Base-by-base conservation (phyloP, 805 yeast species). In the Zygoascus tannicola region DNA sequence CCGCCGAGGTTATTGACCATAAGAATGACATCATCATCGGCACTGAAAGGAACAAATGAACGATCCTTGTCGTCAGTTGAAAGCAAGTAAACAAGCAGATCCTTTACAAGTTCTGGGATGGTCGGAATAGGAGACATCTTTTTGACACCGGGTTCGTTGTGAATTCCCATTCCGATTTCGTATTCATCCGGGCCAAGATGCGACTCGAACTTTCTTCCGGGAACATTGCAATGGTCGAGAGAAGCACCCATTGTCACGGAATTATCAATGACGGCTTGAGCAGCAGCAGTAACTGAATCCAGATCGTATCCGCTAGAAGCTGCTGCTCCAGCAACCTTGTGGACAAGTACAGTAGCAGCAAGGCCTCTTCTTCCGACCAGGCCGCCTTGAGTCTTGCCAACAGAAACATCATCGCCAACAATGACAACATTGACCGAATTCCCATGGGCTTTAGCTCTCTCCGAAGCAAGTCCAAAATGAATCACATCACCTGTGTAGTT, bases 131-230 rank as follows among this genome's bases (percentile, higher is more conserved):
- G 81, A 22, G 69, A 64, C 32, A 75, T 57, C 49, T 76, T 74
- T 56, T 73, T 69, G 46, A 79, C 79, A 49, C 97, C 97, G 0
- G 95, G 92, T 61, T 88, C 97, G 56, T 88, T 88, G 64, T 88
- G 97, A 48, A 88, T 88, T 37, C 97, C 97, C 79, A 88, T 81
- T 22, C 97, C 97, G 46, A 88, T 71, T 62, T 88, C 97, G 58
- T 83, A 81, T 62, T 84, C 85, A 46, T 78, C 68, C 3, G 63
- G 71, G 22, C 65, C 71, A 49, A 85, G 71, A 44, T 64, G 60
- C 26, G 70, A 67, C 55, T 74, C 81, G 44, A 70, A 71, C 44
- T 71, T 74, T 54, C 84, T 75, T 4, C 94, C 94, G 3, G 97
- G 97, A 19, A 88, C 94, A 35, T 84, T 77, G 43, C 92, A 85